phyloP scores from a whole-genome alignment of 257 asterid species.

The Plantago ovata region DNA sequence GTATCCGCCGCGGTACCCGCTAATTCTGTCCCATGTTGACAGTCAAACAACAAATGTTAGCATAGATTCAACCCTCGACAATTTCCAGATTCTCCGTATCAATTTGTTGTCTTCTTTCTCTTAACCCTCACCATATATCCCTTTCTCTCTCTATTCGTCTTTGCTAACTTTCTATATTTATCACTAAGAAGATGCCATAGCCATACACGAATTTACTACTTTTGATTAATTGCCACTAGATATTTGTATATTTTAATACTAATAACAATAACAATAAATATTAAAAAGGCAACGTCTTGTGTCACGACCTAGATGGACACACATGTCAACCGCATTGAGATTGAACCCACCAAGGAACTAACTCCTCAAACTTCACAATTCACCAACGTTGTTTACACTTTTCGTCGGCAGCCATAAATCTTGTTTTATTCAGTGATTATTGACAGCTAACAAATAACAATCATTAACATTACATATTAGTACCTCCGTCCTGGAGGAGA shows the following conservation, averaged over 20 bases:
- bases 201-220: background rate
- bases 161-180: background rate
- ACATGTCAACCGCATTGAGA: background rate
- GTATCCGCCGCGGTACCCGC: no score
- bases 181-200: background rate
- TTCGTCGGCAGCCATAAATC: constrained; percentile 14
- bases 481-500: no score
- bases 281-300: background rate
- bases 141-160: background rate
- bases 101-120: background rate
- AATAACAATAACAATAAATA: no score
- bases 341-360: constrained; percentile 10
- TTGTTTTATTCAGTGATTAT: background rate
- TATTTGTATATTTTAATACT: no score
- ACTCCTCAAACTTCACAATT: constrained; percentile 13
- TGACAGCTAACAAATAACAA: background rate
- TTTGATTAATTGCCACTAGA: constrained; percentile 1
- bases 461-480: no score
- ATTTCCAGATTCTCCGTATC: background rate
- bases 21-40: no score
- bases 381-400: constrained; percentile 17
- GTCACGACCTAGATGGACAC: constrained; percentile 1
- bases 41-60: background rate
- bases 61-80: background rate
- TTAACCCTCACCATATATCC: background rate